Conservation (phyloP, 345 rosid species). For the Cochlearia excelsa region DNA sequence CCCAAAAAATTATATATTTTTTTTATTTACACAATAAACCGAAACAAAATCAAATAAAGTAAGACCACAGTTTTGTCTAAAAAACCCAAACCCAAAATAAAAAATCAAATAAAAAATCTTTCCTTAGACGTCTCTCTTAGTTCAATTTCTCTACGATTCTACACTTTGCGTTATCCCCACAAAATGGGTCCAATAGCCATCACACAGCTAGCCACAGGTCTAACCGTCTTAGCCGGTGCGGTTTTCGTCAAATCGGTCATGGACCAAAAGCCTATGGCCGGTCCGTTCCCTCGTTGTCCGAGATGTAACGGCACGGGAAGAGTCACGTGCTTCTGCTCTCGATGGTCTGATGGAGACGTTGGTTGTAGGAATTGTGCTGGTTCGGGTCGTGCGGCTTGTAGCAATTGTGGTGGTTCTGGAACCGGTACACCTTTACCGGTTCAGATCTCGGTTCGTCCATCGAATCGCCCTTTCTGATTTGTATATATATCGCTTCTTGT, state of each 20-base stretch:
- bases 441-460: conserved; percentile 57
- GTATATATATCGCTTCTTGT: too few relatives aligned
- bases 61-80: too few relatives aligned
- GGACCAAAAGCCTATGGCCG: conserved; percentile 91
- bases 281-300: conserved; percentile 60
- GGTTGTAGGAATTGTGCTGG: conserved; percentile 91
- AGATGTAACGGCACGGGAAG: conserved; percentile 88
- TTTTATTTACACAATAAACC: too few relatives aligned
- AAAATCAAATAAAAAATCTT: conserved; percentile 1
- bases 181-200: conserved; percentile 71
- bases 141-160: conserved; percentile 30
- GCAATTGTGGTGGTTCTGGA: conserved; percentile 87
- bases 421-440: conserved; percentile 87
- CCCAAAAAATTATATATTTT: too few relatives aligned
- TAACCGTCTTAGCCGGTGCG: conserved; percentile 89
- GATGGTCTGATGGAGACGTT: conserved; percentile 91
- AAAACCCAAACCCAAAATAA: background rate
- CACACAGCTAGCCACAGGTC: conserved; percentile 79
- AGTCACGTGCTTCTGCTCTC: conserved; percentile 66
- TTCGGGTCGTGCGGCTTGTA: conserved; percentile 77
- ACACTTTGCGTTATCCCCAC: conserved; percentile 15
- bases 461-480: conserved; percentile 44
- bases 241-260: conserved; percentile 75
- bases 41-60: too few relatives aligned
- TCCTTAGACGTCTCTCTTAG: conserved; percentile 26